Evolutionary conservation across 1,284 basidiomycete species (phyloP).

Genomic region (Pseudozyma hubeiensis): DNA sequence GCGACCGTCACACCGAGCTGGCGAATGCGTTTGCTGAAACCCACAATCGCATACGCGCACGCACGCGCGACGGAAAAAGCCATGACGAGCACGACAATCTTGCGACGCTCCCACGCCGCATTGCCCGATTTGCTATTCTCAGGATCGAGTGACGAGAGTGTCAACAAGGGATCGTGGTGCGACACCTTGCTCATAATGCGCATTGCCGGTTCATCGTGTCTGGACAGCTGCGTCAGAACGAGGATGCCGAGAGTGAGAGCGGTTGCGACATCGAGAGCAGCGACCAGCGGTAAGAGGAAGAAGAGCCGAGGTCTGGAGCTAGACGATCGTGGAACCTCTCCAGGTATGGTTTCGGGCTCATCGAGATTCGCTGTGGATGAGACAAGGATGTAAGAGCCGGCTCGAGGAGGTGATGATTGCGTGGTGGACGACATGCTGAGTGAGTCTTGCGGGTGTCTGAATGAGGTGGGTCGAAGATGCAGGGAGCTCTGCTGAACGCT

Average conservation of each 20-base stretch:
- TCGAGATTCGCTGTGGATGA: slow-evolving; percentile 24
- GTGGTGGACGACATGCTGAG: slow-evolving; percentile 28
- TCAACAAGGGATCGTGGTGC: slow-evolving; percentile 14
- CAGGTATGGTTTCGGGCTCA: neutral
- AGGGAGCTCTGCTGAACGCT: slow-evolving; percentile 5
- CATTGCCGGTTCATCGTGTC: slow-evolving; percentile 1
- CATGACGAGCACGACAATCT: slow-evolving; percentile 30
- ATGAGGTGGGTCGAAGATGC: neutral
- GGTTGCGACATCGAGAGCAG: slow-evolving; percentile 30
- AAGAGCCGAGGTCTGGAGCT: slow-evolving; percentile 24
- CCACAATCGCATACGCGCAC: slow-evolving; percentile 31
- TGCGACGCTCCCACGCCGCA: slow-evolving; percentile 32
- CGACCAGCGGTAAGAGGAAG: slow-evolving; percentile 34
- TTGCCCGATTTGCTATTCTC: slow-evolving; percentile 1
- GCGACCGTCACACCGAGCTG: slow-evolving; percentile 47
- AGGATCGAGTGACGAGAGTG: neutral
- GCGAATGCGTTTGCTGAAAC: slow-evolving; percentile 45
- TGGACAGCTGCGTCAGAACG: slow-evolving; percentile 26
- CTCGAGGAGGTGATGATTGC: slow-evolving; percentile 21
- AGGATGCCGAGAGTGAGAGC: slow-evolving; percentile 30
- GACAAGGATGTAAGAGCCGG: slow-evolving; percentile 45
- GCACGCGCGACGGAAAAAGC: slow-evolving; percentile 38
- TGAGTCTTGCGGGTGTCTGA: neutral
- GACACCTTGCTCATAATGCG: neutral
- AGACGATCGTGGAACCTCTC: neutral